A percentile compares a stretch with the other conserved stretches of the same genome.
These are phyloP conservation scores for Solanum pinnatisectum DNA, from an alignment of 257 asterid species.

Conservation along the genomic window DNA sequence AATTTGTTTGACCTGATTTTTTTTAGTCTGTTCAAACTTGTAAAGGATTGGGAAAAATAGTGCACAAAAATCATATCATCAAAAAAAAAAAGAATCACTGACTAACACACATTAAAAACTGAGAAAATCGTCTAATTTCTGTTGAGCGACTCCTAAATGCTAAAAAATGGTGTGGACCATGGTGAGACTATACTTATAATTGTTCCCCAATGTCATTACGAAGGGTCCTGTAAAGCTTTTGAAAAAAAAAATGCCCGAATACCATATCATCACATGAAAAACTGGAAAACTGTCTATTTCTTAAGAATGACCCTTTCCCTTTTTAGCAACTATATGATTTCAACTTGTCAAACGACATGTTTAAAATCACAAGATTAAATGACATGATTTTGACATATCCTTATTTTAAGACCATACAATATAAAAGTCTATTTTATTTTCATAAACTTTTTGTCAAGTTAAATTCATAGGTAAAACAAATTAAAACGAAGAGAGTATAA, in stretches of 20 bases:
- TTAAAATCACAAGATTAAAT: too few species aligned
- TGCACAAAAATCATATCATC: too few species aligned
- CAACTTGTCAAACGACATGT: not conserved
- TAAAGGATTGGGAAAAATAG: too few species aligned
- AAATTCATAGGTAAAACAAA: not conserved
- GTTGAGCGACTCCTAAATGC: not conserved
- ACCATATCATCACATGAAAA: not conserved
- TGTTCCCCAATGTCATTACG: not conserved
- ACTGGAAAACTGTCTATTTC: not conserved
- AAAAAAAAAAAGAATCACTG: too few species aligned
- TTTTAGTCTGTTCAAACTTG: not conserved
- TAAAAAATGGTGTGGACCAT: not conserved
- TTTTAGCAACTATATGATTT: too few species aligned
- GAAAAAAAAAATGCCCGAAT: not conserved
- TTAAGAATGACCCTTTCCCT: not conserved
- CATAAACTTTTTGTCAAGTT: not conserved
- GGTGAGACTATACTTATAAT: not conserved
- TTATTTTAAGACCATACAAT: not conserved
- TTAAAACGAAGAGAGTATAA: not conserved
- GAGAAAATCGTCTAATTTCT: not conserved
- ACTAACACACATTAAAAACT: not conserved
- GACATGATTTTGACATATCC: not conserved
- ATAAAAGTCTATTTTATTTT: too few species aligned
- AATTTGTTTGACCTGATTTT: too few species aligned
- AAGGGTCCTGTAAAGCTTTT: too few species aligned